Percentiles rank a stretch among this genome's conserved stretches.
These are phyloP conservation scores for Crithidia brevicula DNA, from an alignment of 208 protist species.

Conservation along the genomic window DNA sequence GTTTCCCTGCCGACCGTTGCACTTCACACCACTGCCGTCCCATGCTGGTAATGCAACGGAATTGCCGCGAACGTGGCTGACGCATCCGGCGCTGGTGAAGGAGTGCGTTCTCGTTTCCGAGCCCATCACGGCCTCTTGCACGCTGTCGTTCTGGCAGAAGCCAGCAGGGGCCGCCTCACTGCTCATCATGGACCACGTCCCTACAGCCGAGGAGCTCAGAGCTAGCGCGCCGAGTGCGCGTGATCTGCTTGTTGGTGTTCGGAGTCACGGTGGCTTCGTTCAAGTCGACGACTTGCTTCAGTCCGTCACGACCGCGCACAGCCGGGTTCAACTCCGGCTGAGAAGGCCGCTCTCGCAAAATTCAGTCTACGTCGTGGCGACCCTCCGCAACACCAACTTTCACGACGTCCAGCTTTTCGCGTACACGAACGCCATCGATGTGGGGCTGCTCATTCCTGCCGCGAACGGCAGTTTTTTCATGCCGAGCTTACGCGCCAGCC, in stretches of 20 bases:
- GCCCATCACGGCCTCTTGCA: conserved; percentile 41
- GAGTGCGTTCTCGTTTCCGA: conserved; percentile 44
- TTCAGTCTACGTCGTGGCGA: conserved; percentile 28
- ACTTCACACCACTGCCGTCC: conserved; percentile 10
- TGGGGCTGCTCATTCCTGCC: conserved; percentile 3
- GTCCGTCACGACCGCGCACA: conserved; percentile 11
- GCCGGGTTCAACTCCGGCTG: conserved; percentile 23
- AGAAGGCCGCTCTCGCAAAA: neutral
- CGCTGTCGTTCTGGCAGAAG: conserved; percentile 43
- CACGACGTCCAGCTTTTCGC: conserved; percentile 24
- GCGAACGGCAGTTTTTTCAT: conserved; percentile 25
- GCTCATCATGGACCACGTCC: conserved; percentile 23
- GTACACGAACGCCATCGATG: conserved; percentile 29
- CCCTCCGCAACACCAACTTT: conserved; percentile 6
- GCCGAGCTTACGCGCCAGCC: neutral
- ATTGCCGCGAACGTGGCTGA: neutral
- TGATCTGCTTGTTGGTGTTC: conserved; percentile 9
- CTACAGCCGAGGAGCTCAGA: conserved; percentile 20
- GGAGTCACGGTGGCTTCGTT: conserved; percentile 30
- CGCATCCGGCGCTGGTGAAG: conserved; percentile 10
- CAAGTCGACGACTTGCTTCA: conserved; percentile 27
- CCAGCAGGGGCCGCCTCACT: conserved; percentile 6
- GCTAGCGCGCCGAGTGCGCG: neutral
- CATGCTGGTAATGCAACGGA: neutral
- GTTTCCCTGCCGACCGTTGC: conserved; percentile 31